A percentile compares a stretch with the other conserved stretches of the same genome.
phyloP scores from a whole-genome alignment of 352 stramenopile genomes.

The Thraustochytrium sp. region DNA sequence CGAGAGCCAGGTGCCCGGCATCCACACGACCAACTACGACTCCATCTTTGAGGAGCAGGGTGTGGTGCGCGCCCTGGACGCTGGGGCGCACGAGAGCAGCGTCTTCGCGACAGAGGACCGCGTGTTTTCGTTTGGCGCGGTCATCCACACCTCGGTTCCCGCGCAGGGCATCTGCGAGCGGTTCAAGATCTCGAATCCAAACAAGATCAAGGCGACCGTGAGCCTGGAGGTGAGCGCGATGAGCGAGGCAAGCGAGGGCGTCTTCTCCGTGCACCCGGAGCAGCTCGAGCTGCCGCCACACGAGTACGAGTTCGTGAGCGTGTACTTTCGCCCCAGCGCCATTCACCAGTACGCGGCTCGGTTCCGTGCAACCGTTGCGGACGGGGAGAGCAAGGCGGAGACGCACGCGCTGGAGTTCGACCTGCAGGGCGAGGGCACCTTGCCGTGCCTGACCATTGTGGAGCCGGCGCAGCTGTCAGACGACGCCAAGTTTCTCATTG shows the following conservation, averaged over 20 bases:
- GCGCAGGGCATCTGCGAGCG: conserved; percentile 72
- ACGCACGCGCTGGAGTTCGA: conserved; percentile 69
- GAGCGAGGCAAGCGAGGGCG: conserved; percentile 44
- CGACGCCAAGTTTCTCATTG: conserved; percentile 61
- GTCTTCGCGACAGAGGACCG: conserved; percentile 57
- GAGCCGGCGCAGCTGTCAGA: conserved; percentile 66
- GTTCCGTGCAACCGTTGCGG: conserved; percentile 74
- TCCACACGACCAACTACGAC: conserved; percentile 73
- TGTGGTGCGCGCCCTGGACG: conserved; percentile 68
- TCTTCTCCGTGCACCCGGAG: conserved; percentile 79
- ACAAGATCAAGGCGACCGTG: conserved; percentile 80
- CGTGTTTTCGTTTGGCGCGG: conserved; percentile 75
- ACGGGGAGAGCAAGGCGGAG: conserved; percentile 54
- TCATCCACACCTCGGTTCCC: conserved; percentile 61
- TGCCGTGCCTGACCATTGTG: conserved; percentile 79
- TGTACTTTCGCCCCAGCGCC: conserved; percentile 81
- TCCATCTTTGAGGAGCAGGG: conserved; percentile 91
- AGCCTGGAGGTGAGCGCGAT: conserved; percentile 64
- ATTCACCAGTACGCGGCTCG: conserved; percentile 71
- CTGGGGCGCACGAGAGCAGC: conserved; percentile 46
- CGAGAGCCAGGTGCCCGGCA: conserved; percentile 85
- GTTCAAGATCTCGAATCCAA: conserved; percentile 90
- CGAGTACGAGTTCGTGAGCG: conserved; percentile 84
- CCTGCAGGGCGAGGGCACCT: conserved; percentile 72
- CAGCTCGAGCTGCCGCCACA: conserved; percentile 85